Conservation (phyloP, 2,329 filamentous ascomycete genomes). For the Alternaria postmessia region DNA sequence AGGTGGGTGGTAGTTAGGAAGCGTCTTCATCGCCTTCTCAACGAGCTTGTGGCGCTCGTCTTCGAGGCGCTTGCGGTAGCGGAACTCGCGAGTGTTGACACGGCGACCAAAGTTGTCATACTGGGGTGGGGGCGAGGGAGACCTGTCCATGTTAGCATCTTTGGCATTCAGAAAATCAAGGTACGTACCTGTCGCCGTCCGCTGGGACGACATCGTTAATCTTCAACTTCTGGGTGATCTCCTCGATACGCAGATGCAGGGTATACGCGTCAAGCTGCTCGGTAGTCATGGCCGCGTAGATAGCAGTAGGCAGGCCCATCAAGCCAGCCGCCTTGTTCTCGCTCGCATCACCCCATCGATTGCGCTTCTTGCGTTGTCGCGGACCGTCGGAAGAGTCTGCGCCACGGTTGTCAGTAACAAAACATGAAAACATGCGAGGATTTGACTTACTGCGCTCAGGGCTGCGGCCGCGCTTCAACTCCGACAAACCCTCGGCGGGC, state of each 20-base stretch:
- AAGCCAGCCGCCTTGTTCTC: slow-evolving; percentile 99
- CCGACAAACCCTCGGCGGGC: slow-evolving; percentile 56
- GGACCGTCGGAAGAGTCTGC: slow-evolving; percentile 70
- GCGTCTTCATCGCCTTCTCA: slow-evolving; percentile 99
- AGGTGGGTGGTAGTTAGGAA: slow-evolving; percentile 98
- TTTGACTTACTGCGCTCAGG: slow-evolving; percentile 75
- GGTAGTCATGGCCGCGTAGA: slow-evolving; percentile 96
- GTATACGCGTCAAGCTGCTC: slow-evolving; percentile 98
- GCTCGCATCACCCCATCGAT: slow-evolving; percentile 95
- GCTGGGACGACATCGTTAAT: slow-evolving; percentile 99
- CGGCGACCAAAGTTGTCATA: slow-evolving; percentile 99
- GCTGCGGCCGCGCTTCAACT: slow-evolving; percentile 88
- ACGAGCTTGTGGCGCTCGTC: slow-evolving; percentile 99
- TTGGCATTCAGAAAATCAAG: background rate
- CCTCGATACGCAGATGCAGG: slow-evolving; percentile 94
- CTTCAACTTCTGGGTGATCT: slow-evolving; percentile 98
- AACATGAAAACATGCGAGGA: background rate
- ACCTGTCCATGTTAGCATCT: slow-evolving; percentile 63
- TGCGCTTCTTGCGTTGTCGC: slow-evolving; percentile 95
- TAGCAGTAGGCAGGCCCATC: slow-evolving; percentile 96
- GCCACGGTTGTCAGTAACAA: slow-evolving; percentile 21
- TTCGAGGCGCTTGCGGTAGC: slow-evolving; percentile 96
- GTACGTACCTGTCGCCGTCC: slow-evolving; percentile 87
- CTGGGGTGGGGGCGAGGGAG: slow-evolving; percentile 92
- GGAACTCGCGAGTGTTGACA: slow-evolving; percentile 99